These are phyloP conservation scores for Calonectria hawksworthii DNA, from an alignment of 2,329 filamentous ascomycete species.

Conservation along the genomic window DNA sequence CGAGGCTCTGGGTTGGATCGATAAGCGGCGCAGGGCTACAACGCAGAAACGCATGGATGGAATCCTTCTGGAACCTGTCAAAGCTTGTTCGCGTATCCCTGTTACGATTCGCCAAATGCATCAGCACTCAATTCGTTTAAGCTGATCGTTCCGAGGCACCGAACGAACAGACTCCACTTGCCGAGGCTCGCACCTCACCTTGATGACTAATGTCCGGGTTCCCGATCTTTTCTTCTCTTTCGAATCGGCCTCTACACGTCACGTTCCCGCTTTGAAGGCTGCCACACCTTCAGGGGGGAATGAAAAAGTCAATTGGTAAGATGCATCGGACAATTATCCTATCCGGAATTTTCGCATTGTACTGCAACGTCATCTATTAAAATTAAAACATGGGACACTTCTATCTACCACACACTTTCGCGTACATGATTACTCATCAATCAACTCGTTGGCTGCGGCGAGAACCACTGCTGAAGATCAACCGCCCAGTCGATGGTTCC, in stretches of 20 bases:
- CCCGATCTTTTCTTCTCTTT: not conserved
- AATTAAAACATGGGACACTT: not conserved
- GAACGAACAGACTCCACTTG: conserved; percentile 5
- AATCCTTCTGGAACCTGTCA: conserved; percentile 1
- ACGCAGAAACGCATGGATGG: conserved; percentile 2
- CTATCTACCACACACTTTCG: not conserved
- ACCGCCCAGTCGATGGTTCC: conserved; percentile 50
- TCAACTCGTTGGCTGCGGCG: conserved; percentile 27
- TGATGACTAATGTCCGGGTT: conserved; percentile 10
- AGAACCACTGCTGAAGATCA: conserved; percentile 46
- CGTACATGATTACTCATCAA: not conserved
- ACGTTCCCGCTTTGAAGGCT: too few relatives aligned
- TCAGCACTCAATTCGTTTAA: not conserved
- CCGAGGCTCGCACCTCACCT: conserved; percentile 3
- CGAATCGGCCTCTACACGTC: not conserved
- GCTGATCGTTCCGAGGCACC: conserved; percentile 3
- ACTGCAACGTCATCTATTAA: not conserved
- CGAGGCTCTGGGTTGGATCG: not conserved
- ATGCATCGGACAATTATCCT: not conserved
- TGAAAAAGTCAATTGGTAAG: not conserved
- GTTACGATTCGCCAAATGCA: not conserved
- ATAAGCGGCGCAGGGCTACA: not conserved
- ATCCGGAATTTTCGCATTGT: not conserved
- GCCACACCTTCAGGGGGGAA: not conserved
- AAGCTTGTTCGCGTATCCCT: not conserved